phyloP scores from a whole-genome alignment of 345 rosid species.

The Populus nigra region DNA sequence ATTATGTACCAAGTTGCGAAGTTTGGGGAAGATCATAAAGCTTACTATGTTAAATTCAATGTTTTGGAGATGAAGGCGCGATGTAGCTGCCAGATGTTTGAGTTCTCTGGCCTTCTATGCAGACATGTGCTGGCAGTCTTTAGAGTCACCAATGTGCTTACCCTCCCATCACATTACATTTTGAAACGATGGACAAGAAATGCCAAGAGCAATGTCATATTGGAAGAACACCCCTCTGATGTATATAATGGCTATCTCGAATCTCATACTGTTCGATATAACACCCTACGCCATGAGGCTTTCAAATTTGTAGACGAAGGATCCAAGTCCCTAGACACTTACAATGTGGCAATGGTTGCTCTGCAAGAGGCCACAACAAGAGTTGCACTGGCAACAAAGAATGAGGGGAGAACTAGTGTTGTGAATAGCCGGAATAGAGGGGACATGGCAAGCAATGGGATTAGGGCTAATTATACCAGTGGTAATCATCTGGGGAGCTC shows the following conservation, averaged over 20 bases:
- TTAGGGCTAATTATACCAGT: conserved; percentile 3
- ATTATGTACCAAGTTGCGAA: conserved; percentile 62
- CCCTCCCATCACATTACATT: conserved; percentile 64
- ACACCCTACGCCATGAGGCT: conserved; percentile 69
- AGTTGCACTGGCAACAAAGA: conserved; percentile 43
- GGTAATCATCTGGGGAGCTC: conserved; percentile 18
- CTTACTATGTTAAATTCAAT: conserved; percentile 56
- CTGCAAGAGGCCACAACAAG: conserved; percentile 66
- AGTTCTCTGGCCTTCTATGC: conserved; percentile 71
- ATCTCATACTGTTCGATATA: conserved; percentile 51
- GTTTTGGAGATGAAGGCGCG: conserved; percentile 63
- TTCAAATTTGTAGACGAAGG: conserved; percentile 80
- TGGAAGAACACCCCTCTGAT: conserved; percentile 41
- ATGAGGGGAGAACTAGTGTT: conserved; percentile 3
- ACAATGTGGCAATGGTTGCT: conserved; percentile 71
- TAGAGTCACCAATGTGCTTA: conserved; percentile 63
- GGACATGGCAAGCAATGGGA: conserved; percentile 17
- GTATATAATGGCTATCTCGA: conserved; percentile 42
- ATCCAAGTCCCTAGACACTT: conserved; percentile 62
- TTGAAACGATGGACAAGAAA: conserved; percentile 78
- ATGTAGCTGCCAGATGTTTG: conserved; percentile 86
- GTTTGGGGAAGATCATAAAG: conserved; percentile 61
- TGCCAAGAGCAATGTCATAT: conserved; percentile 42
- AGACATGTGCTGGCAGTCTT: conserved; percentile 74
- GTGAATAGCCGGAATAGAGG: conserved; percentile 32